Conservation (phyloP, 805 yeast genomes). For the Lachancea sp. region DNA sequence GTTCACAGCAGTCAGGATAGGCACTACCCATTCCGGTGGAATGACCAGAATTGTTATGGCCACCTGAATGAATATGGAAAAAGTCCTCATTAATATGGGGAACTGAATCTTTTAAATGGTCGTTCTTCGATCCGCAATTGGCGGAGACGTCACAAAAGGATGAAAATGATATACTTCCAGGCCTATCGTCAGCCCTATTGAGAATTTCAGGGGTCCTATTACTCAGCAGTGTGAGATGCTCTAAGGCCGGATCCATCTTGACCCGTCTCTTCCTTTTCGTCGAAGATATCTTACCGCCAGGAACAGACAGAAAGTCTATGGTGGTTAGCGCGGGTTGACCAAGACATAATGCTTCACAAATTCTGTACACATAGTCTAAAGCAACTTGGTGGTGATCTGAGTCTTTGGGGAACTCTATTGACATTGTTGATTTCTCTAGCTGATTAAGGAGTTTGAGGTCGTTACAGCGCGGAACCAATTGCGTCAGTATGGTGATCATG, state of each 20-base stretch:
- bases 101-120: not conserved
- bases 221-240: not conserved
- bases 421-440: constrained; percentile 14
- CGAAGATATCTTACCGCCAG: not conserved
- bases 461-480: constrained; percentile 17
- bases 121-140: not conserved
- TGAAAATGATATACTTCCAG: constrained; percentile 3
- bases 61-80: no score
- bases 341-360: constrained; percentile 14
- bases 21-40: no score
- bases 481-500: constrained; percentile 36
- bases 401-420: constrained; percentile 15
- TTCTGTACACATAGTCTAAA: constrained; percentile 15
- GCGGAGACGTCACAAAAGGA: not conserved
- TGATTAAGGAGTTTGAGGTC: constrained; percentile 14
- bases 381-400: constrained; percentile 10
- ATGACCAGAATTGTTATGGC: no score
- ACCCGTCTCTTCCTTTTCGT: not conserved
- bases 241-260: constrained; percentile 2
- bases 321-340: not conserved
- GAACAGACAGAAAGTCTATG: not conserved
- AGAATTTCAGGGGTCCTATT: constrained; percentile 1
- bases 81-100: no score
- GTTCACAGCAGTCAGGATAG: no score
- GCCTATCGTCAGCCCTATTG: constrained; percentile 7